Conservation (phyloP, 23 red algal genomes). For the Cyanidiococcus yangmingshanensis region DNA sequence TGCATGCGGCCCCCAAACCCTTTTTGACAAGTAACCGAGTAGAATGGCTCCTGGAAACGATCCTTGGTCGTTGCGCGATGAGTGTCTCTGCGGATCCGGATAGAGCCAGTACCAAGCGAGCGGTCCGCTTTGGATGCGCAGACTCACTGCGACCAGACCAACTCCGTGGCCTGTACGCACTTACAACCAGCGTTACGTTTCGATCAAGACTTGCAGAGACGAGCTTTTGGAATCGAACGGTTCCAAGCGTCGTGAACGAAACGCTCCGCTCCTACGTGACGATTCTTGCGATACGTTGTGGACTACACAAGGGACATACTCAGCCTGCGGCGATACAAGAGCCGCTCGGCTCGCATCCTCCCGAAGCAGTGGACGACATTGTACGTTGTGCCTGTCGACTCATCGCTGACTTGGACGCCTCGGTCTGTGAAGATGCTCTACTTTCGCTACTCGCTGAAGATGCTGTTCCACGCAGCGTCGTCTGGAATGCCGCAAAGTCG, state of each 20-base stretch:
- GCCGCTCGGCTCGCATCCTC: not conserved
- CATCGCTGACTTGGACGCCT: not conserved
- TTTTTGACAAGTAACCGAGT: too few species aligned
- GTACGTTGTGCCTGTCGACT: slow-evolving; percentile 1
- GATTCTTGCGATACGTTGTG: not conserved
- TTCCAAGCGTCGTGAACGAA: not conserved
- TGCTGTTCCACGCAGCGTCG: not conserved
- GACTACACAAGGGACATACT: too few species aligned
- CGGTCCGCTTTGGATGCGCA: not conserved
- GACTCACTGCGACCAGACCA: not conserved
- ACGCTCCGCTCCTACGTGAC: not conserved
- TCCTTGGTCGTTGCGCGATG: too few species aligned
- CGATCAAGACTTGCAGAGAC: not conserved
- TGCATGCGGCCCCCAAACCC: too few species aligned
- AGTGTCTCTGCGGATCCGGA: too few species aligned
- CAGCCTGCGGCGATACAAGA: too few species aligned
- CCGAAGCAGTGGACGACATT: not conserved
- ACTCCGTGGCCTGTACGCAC: not conserved
- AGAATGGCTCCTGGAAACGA: too few species aligned
- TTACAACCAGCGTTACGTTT: not conserved
- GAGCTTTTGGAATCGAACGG: not conserved
- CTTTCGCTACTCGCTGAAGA: not conserved
- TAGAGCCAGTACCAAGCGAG: too few species aligned
- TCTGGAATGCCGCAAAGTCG: not conserved
- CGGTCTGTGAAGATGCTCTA: not conserved